These are phyloP conservation scores for Penicillium dipodomyicola DNA, from an alignment of 495 filamentous ascomycete species.

Conservation along the genomic window DNA sequence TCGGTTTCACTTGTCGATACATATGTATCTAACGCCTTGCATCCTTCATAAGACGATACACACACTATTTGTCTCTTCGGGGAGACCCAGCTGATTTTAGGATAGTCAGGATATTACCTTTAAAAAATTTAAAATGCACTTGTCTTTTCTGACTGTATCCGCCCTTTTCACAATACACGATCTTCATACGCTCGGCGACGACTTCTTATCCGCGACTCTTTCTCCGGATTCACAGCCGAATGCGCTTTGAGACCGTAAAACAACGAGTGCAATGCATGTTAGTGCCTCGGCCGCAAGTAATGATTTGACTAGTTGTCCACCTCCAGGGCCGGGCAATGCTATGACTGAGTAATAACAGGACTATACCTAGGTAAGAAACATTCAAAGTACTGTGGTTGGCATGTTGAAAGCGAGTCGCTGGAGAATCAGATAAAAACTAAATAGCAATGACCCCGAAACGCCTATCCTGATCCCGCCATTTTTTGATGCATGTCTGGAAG, in stretches of 20 bases:
- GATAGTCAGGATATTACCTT: conserved; percentile 1
- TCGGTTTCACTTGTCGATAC: conserved; percentile 25
- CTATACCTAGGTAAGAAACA: neutral
- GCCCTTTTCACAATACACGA: neutral
- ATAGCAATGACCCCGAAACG: conserved; percentile 20
- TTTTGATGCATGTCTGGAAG: conserved; percentile 10
- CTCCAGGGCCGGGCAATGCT: neutral
- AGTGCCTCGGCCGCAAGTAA: neutral
- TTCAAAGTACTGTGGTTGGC: neutral
- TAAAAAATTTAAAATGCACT: neutral
- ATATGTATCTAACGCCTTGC: conserved; percentile 23
- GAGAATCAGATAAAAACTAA: conserved; percentile 9
- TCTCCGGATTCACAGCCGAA: neutral
- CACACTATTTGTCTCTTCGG: conserved; percentile 12
- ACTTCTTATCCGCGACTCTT: too few relatives aligned
- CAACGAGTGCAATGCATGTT: neutral
- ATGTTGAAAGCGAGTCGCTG: conserved; percentile 17
- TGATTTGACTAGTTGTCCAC: neutral
- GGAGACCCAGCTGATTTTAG: neutral
- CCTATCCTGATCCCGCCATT: conserved; percentile 16
- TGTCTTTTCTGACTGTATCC: neutral
- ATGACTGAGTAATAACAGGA: too few relatives aligned
- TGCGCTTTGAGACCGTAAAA: neutral
- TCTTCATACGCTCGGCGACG: neutral
- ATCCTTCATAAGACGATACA: conserved; percentile 28